Conservation (phyloP, 345 rosid species). For the Heritiera fomes region DNA sequence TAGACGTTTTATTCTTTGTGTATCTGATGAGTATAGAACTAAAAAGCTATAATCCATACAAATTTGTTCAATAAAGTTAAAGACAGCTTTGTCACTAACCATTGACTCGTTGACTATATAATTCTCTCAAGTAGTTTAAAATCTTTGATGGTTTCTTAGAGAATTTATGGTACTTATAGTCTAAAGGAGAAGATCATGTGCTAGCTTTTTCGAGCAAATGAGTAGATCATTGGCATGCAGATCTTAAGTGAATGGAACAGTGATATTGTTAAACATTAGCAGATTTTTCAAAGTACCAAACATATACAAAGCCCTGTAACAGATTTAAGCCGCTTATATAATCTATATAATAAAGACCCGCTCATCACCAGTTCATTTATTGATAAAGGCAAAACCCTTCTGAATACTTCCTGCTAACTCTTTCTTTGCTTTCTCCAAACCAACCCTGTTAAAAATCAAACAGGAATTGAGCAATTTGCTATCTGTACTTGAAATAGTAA, state of each 20-base stretch:
- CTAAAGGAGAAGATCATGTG: background rate
- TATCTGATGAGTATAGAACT: background rate
- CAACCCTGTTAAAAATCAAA: slow-evolving; percentile 37
- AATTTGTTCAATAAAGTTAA: background rate
- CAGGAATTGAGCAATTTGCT: background rate
- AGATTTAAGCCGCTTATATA: background rate
- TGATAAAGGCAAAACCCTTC: slow-evolving; percentile 63
- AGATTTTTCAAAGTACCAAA: background rate
- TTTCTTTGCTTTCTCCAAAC: slow-evolving; percentile 73
- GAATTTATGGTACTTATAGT: background rate
- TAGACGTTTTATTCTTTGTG: background rate
- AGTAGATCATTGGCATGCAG: background rate
- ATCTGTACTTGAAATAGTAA: no score
- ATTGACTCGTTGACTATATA: background rate
- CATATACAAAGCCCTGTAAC: background rate
- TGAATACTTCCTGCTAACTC: slow-evolving; percentile 72
- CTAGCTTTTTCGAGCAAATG: background rate
- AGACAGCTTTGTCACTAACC: background rate
- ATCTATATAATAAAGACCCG: background rate
- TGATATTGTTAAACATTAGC: background rate
- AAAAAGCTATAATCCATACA: background rate
- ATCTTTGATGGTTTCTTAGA: slow-evolving; percentile 5
- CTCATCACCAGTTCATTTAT: slow-evolving; percentile 40
- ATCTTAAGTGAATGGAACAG: background rate
- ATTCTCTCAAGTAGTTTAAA: background rate